A percentile compares a stretch with the other conserved stretches of the same genome.
These are phyloP conservation scores for Spinacia oleracea DNA, from an alignment of 179 eudicot genomes.

Conservation along the genomic window DNA sequence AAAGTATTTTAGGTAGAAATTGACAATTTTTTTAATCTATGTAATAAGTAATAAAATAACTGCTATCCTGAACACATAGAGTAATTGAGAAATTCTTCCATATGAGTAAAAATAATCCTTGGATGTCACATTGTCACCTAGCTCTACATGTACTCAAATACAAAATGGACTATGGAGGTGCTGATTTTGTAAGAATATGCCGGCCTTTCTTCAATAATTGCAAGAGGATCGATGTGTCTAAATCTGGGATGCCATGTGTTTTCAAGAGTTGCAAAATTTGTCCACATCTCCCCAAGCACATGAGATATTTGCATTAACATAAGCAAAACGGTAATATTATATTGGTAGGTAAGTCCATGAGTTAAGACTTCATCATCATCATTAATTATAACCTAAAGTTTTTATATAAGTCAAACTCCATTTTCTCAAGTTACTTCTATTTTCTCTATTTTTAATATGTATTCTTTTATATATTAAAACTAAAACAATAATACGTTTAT, in stretches of 20 bases:
- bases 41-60: too few species aligned
- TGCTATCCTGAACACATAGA: too few species aligned
- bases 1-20: too few species aligned
- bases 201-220: neutral
- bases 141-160: too few species aligned
- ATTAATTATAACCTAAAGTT: neutral
- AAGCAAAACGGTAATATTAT: neutral
- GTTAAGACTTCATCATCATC: conserved; percentile 1
- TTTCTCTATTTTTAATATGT: neutral
- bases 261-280: conserved; percentile 24
- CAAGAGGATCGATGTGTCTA: conserved; percentile 19
- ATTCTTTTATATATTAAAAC: neutral
- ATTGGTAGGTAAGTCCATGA: neutral
- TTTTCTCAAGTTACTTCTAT: conserved; percentile 3
- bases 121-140: too few species aligned
- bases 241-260: conserved; percentile 33
- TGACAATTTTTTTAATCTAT: too few species aligned
- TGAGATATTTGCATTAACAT: conserved; percentile 17
- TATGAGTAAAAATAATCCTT: too few species aligned
- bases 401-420: conserved; percentile 4
- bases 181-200: too few species aligned
- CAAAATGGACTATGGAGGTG: too few species aligned
- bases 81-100: too few species aligned
- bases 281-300: conserved; percentile 22
- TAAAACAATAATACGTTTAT: neutral